These are phyloP conservation scores for Skeletonema marinoi DNA, from an alignment of 108 stramenopile genomes.

Conservation along the genomic window DNA sequence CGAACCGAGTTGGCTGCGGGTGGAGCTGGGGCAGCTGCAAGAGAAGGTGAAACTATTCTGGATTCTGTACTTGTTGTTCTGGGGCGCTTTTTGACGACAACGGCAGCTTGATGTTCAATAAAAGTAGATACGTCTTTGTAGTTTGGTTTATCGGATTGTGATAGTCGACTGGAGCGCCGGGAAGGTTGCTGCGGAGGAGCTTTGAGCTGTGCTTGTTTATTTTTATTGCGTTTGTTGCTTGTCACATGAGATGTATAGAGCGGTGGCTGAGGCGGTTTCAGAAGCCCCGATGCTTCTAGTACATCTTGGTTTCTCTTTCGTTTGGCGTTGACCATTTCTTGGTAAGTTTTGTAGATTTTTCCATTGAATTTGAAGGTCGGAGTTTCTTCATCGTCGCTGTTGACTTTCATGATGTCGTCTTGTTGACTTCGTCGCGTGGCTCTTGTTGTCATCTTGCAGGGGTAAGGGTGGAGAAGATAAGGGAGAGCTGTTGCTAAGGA, in stretches of 20 bases:
- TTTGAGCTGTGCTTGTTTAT: neutral
- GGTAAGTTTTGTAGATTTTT: neutral
- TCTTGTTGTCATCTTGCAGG: neutral
- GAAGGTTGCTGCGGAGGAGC: neutral
- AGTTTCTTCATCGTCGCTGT: neutral
- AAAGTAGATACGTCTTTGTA: neutral
- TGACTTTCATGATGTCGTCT: neutral
- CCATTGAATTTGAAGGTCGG: neutral
- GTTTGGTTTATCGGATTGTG: neutral
- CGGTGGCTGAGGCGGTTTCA: neutral
- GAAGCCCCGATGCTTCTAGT: neutral
- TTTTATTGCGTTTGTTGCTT: neutral
- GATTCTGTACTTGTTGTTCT: neutral
- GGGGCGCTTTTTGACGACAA: neutral
- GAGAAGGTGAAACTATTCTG: slow-evolving; percentile 1
- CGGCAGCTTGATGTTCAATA: neutral
- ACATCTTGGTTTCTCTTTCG: neutral
- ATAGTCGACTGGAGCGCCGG: neutral
- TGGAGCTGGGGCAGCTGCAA: neutral
- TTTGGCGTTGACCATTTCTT: slow-evolving; percentile 9
- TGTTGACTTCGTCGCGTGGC: neutral
- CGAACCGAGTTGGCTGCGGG: slow-evolving; percentile 60
- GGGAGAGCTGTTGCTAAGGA: too few species aligned
- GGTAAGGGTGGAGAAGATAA: too few species aligned
- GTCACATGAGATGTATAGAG: neutral